Conservation (phyloP, 257 asterid genomes). For the Solanum commersonii region DNA sequence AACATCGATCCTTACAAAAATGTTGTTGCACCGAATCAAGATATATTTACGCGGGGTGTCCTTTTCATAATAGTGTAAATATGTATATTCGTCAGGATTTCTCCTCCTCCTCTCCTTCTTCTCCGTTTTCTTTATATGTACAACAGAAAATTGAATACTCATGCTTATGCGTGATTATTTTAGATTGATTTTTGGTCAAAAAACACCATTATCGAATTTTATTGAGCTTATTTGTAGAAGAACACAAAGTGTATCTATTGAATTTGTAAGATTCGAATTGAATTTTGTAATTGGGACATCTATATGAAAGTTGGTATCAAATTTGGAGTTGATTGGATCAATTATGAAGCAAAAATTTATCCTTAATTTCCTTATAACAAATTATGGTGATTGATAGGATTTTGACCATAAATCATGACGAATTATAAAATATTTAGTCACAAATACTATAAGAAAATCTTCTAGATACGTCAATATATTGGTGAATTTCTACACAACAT, state of each 20-base stretch:
- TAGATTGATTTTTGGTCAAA: neutral
- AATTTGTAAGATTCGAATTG: neutral
- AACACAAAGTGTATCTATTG: neutral
- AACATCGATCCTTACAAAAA: neutral
- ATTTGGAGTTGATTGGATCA: neutral
- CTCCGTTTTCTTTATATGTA: neutral
- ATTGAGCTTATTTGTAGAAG: neutral
- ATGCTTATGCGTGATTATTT: neutral
- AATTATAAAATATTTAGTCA: neutral
- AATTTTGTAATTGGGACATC: neutral
- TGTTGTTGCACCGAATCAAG: neutral
- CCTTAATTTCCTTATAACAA: neutral
- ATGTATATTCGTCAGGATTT: neutral
- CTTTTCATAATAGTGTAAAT: too few relatives aligned
- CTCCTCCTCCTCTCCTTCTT: neutral
- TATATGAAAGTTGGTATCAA: neutral
- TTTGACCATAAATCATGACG: neutral
- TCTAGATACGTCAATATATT: neutral
- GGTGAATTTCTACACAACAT: neutral
- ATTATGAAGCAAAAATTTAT: neutral
- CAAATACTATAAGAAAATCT: neutral
- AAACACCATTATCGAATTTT: too few relatives aligned
- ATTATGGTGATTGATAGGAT: too few relatives aligned
- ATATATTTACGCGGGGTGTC: neutral
- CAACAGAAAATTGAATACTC: neutral